Base-by-base conservation (phyloP, 768 basidiomycete species). In the Favolaschia claudopus region DNA sequence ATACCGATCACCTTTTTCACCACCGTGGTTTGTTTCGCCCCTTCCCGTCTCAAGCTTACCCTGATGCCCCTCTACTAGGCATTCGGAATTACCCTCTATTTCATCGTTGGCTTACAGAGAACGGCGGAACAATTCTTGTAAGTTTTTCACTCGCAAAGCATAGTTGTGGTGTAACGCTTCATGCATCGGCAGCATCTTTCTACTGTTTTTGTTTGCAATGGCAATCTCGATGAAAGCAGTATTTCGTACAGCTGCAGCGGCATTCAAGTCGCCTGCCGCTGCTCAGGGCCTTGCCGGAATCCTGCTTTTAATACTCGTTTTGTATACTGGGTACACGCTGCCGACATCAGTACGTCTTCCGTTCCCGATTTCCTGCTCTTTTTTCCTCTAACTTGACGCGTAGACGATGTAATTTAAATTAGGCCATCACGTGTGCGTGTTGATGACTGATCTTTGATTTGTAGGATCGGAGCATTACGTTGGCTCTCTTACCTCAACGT, bases 171-270 rank as follows among this genome's bases (percentile, higher is more conserved):
- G n/a, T 10, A 15, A 29, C 38, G n/a, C 14, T 17, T 19, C 6
- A 31, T 20, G 25, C 13, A 52, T 15, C n/a, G 1, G 14, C 57
- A 84, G 82, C 65, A 77, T 74, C 51, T 80, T 82, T 68, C 72
- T 79, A 67, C 67, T 89, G 37, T 77, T 81, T 44, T 58, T 78
- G 17, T 79, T 79, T 53, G 66, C 73, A 15, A 79, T 82, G 57
- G 78, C 84, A 40, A 51, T 88, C 39, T 72, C 83, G 22, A 85
- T 89, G 78, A 85, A 85, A 67, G 82, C 80, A 0, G 81, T 84
- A 76, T 91, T 89, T 81, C 77, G 88, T 22, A 74, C 78, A 0
- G 58, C 85, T 2, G 81, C 82, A 0, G 82, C 85, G 0, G 73
- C 74, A 6, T 80, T 84, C 63, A 74, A 75, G 39, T 70, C 74